Percentiles rank a stretch among this genome's conserved stretches.
These are phyloP conservation scores for Podospora sp. DNA, from an alignment of 495 filamentous ascomycete genomes.

Conservation along the genomic window DNA sequence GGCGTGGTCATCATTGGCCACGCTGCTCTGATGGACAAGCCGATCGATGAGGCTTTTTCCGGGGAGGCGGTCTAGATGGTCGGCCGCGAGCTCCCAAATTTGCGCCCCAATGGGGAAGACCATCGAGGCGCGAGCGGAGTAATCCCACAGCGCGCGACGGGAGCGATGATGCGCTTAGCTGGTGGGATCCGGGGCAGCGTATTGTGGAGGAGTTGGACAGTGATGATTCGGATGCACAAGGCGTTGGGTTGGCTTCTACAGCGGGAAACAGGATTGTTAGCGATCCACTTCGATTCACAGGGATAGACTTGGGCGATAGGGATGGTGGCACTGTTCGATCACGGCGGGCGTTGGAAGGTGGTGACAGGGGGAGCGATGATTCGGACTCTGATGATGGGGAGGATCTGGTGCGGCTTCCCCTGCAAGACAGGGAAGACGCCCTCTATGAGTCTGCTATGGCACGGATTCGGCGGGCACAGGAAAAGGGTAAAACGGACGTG, in stretches of 20 bases:
- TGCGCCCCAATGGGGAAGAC: slow-evolving; percentile 98
- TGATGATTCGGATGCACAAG: slow-evolving; percentile 65
- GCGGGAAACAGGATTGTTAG: slow-evolving; percentile 47
- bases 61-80: slow-evolving; percentile 99
- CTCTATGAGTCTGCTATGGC: slow-evolving; percentile 73
- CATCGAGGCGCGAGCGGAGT: slow-evolving; percentile 80
- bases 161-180: slow-evolving; percentile 50
- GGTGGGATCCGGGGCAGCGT: slow-evolving; percentile 47
- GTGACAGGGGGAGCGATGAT: slow-evolving; percentile 53
- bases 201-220: slow-evolving; percentile 72
- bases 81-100: slow-evolving; percentile 98
- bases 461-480: slow-evolving; percentile 73
- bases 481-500: slow-evolving; percentile 73
- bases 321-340: slow-evolving; percentile 44
- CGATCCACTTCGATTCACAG: slow-evolving; percentile 65
- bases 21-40: slow-evolving; percentile 95
- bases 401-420: slow-evolving; percentile 52
- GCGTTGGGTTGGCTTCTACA: slow-evolving; percentile 53
- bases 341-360: slow-evolving; percentile 41
- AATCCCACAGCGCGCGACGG: slow-evolving; percentile 60
- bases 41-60: slow-evolving; percentile 99
- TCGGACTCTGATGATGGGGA: slow-evolving; percentile 55
- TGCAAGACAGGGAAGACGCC: slow-evolving; percentile 67
- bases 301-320: slow-evolving; percentile 55
- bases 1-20: slow-evolving; percentile 93